Evolutionary conservation across 805 yeast genomes (phyloP), one percentile per base, ranked within the genome.

Genomic region (Candida awuae): DNA sequence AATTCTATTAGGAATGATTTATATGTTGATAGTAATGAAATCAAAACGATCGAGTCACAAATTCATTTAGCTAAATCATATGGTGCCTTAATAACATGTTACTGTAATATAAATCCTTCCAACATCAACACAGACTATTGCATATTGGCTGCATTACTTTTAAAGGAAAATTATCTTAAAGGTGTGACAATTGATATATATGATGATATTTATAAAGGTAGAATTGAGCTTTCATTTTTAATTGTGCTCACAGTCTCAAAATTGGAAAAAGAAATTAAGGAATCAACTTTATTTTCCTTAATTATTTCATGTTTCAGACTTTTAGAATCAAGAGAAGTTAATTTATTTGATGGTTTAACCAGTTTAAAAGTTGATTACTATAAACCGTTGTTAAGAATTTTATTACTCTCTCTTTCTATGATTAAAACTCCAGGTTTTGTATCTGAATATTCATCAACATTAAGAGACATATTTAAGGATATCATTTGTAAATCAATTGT

Each of bases 41-140:
- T 77, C 35, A 85, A 85, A 45, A 70, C 68, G 48, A 68, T 76
- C 7, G 69, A 77, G 29, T 70, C 88, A 1, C 94, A 86, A 51
- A 65, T 79, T 13, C 65, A 74, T 4, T 72, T 83, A 16, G 81
- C 85, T 4, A 80, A 80, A 49, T 72, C 94, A 0, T 77, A 84
- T 71, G 87, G 90, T 35, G 86, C 92, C 1, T 63, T 87, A 25
- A 45, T 85, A 17, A 77, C 90, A 0, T 74, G 90, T 0, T 79
- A 64, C 50, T 70, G 82, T 42, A 71, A 75, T 44, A 65, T 62
- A 32, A 56, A 55, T 17, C 51, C 55, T 1, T 43, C 46, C 0
- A 57, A 61, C 4, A 43, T 68, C 8, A 43, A 41, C 32, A 3
- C 43, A 1, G 25, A 39, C 7, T 58, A 47, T 49, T 61, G 50